Conservation (phyloP, 2,329 filamentous ascomycete genomes). For the Cryphonectria japonica region DNA sequence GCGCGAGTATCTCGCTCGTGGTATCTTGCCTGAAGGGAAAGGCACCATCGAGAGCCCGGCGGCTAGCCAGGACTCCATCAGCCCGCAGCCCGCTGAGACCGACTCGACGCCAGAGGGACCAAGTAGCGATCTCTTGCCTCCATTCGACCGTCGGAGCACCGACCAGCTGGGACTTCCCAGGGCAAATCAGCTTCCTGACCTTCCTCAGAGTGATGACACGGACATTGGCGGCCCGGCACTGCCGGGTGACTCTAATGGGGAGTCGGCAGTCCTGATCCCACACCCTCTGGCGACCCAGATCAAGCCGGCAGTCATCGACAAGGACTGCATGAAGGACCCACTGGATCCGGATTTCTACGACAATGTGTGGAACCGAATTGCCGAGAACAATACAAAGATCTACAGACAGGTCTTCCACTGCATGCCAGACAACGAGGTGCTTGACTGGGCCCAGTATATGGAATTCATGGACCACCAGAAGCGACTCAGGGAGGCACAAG, state of each 20-base stretch:
- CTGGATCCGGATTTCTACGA: conserved; percentile 81
- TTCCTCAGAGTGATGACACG: conserved; percentile 75
- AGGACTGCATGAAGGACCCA: conserved; percentile 94
- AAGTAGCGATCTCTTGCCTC: conserved; percentile 43
- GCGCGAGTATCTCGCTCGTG: conserved; percentile 72
- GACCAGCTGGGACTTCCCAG: conserved; percentile 70
- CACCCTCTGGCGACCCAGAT: conserved; percentile 69
- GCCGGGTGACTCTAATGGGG: conserved; percentile 57
- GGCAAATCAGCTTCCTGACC: conserved; percentile 69
- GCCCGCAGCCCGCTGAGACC: conserved; percentile 35
- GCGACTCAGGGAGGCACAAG: conserved; percentile 72
- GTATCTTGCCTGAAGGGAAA: conserved; percentile 66
- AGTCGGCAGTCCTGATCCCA: conserved; percentile 47
- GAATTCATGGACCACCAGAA: conserved; percentile 79
- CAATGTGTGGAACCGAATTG: conserved; percentile 84
- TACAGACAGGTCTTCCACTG: conserved; percentile 94
- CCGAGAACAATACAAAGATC: conserved; percentile 93
- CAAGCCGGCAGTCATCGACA: conserved; percentile 72
- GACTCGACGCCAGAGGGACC: conserved; percentile 53
- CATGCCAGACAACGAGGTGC: conserved; percentile 94
- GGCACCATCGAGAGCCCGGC: conserved; percentile 57
- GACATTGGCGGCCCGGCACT: conserved; percentile 79
- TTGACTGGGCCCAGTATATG: conserved; percentile 90
- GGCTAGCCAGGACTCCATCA: conserved; percentile 15
- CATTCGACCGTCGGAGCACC: conserved; percentile 63